Percentiles rank a stretch among this genome's conserved stretches.
Conservation (phyloP, 805 yeast genomes). For the Saturnispora serradocipensis region DNA sequence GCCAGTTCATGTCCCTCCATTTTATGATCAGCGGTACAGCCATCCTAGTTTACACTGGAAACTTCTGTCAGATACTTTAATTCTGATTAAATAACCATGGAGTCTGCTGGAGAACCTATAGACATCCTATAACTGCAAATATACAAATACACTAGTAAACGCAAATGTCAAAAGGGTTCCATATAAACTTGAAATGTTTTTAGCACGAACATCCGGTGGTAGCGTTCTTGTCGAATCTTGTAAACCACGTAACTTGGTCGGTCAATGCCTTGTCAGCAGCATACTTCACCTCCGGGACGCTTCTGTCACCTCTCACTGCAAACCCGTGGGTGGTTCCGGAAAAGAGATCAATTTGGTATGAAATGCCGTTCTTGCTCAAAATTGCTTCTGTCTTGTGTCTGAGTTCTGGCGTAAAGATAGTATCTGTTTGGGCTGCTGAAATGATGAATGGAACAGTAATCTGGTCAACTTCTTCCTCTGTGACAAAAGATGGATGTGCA, state of each 20-base stretch:
- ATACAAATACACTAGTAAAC: neutral
- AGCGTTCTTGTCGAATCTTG: constrained; percentile 27
- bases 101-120: neutral
- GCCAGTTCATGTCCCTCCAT: too few species aligned
- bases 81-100: too few species aligned
- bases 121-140: neutral
- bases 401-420: constrained; percentile 50
- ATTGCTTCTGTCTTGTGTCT: constrained; percentile 54
- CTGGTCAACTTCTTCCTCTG: constrained; percentile 52
- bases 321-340: constrained; percentile 68
- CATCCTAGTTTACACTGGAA: too few species aligned
- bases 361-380: constrained; percentile 36
- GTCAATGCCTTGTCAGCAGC: constrained; percentile 59
- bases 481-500: constrained; percentile 78
- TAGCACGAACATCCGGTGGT: neutral
- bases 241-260: constrained; percentile 34
- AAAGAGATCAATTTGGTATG: constrained; percentile 53
- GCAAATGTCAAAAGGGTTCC: neutral
- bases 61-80: neutral
- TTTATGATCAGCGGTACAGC: too few species aligned
- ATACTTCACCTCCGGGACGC: constrained; percentile 42
- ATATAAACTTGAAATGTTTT: neutral
- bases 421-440: constrained; percentile 67
- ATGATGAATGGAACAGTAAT: constrained; percentile 56
- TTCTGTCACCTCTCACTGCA: constrained; percentile 67